Evolutionary conservation across 495 filamentous ascomycete genomes (phyloP), one percentile per base, ranked within the genome.

Genomic region (Platismatia glauca): DNA sequence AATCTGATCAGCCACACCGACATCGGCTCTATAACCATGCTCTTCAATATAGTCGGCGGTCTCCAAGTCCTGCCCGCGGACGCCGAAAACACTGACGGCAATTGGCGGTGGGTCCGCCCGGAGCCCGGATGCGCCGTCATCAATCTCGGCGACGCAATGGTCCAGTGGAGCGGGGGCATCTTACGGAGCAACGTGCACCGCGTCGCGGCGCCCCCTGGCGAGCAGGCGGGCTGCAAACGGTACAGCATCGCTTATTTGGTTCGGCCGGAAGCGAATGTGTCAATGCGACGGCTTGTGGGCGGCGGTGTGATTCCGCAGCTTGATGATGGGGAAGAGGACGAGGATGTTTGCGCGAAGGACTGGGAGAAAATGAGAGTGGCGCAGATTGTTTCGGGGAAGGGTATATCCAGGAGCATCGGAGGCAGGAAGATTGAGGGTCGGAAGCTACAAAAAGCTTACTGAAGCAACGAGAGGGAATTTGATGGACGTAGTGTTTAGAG

Each of bases 61-160:
- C 58, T 74, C 22, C 72, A 65, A 7, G 18, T 65, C 9, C 59
- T 61, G 0, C 58, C 58, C 12, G 24, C 58, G 38, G 37, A 35
- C 6, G 1, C 34, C 34, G 58, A 56, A 16, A 27, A 38, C 12
- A 70, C 38, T 34, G 43, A 67, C 38, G 63, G 62, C 20, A 63
- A 74, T 18, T 75, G 73, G 69, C 55, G 58, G 11, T 75, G 64
- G 61, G 65, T 75, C 6, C 62, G 60, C 50, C 73, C 73, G 2
- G 57, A 66, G 58, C 68, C 61, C 4, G 71, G 70, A 27, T 68
- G 66, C 56, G 71, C 73, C 7, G 68, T 76, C 39, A 63, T 74
- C 60, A 76, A 76, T 44, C 53, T 74, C 8, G 73, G 73, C 1
- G 73, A 76, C 57, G 70, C 73, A 4, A 69, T 73, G 48, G 71